Evolutionary conservation across 306 rosid species (phyloP).

Genomic region (Trifolium dubium): DNA sequence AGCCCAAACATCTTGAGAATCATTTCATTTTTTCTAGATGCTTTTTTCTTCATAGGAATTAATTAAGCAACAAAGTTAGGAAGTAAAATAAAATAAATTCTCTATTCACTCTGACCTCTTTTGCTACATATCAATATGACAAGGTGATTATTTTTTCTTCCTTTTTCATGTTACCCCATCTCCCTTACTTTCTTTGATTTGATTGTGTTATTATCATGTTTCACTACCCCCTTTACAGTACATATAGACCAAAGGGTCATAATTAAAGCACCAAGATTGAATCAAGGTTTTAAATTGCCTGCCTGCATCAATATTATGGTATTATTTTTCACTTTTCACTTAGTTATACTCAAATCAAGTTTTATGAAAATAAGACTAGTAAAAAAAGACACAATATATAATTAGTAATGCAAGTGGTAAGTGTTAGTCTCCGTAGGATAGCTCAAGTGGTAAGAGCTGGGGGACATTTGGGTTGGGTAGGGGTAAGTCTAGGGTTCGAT

Average conservation of each 20-base stretch:
- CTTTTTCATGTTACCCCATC: conserved; percentile 13
- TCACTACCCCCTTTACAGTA: conserved; percentile 30
- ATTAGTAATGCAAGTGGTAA: background rate
- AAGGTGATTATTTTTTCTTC: background rate
- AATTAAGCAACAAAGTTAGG: conserved; percentile 32
- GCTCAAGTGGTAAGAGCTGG: too few relatives aligned
- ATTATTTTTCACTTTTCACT: background rate
- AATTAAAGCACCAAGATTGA: conserved; percentile 29
- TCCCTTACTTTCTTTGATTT: conserved; percentile 19
- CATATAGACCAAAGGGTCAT: conserved; percentile 28
- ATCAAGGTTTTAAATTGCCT: background rate
- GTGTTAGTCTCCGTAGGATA: too few relatives aligned
- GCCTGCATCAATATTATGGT: too few relatives aligned
- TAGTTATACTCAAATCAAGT: background rate
- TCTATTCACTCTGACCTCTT: conserved; percentile 39
- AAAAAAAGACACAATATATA: background rate
- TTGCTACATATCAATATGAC: conserved; percentile 20
- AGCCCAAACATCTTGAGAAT: conserved; percentile 34
- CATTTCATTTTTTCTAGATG: conserved; percentile 31
- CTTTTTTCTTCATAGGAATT: conserved; percentile 39
- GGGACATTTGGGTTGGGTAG: too few relatives aligned
- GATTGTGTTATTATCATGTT: conserved; percentile 30
- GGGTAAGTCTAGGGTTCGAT: too few relatives aligned
- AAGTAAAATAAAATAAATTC: conserved; percentile 31
- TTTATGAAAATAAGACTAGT: background rate